phyloP scores from a whole-genome alignment of 1,284 basidiomycete genomes.

The Mycena citricolor region DNA sequence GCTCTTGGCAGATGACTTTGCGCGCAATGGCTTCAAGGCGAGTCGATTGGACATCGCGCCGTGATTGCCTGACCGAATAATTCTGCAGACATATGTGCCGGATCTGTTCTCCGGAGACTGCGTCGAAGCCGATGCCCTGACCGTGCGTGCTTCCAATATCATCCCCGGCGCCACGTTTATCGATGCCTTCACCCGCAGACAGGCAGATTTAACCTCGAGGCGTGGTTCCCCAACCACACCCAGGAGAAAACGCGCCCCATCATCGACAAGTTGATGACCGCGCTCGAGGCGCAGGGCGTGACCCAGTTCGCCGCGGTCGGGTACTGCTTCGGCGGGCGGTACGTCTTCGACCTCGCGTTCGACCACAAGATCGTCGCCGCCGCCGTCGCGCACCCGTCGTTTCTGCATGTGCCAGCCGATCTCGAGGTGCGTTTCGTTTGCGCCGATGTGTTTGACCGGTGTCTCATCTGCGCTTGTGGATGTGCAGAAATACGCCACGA shows the following conservation, averaged over 20 bases:
- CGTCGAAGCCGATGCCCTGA: slow-evolving; percentile 35
- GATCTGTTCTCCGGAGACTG: slow-evolving; percentile 19
- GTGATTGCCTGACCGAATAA: neutral
- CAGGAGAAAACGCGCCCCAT: slow-evolving; percentile 21
- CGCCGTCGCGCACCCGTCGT: slow-evolving; percentile 37
- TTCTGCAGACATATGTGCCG: slow-evolving; percentile 13
- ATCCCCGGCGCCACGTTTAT: neutral
- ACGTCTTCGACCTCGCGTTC: slow-evolving; percentile 33
- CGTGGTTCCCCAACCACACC: slow-evolving; percentile 20
- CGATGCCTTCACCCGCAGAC: slow-evolving; percentile 17
- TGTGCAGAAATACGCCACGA: slow-evolving; percentile 47
- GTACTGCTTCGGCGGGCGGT: slow-evolving; percentile 31
- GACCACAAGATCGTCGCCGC: slow-evolving; percentile 30
- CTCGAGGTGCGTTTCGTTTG: slow-evolving; percentile 27
- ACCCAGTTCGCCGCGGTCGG: slow-evolving; percentile 24
- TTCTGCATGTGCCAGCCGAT: slow-evolving; percentile 37
- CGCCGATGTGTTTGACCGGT: slow-evolving; percentile 12
- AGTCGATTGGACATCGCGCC: neutral
- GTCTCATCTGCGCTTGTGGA: neutral
- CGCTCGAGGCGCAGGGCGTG: slow-evolving; percentile 24
- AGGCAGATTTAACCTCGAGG: slow-evolving; percentile 20
- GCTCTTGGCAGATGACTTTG: slow-evolving; percentile 47
- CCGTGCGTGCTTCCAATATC: slow-evolving; percentile 20
- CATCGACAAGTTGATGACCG: slow-evolving; percentile 23
- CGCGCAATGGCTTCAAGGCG: slow-evolving; percentile 23